Evolutionary conservation across 2,329 filamentous ascomycete genomes (phyloP), one percentile per base, ranked within the genome.

Genomic region (Epichloe uncinata): DNA sequence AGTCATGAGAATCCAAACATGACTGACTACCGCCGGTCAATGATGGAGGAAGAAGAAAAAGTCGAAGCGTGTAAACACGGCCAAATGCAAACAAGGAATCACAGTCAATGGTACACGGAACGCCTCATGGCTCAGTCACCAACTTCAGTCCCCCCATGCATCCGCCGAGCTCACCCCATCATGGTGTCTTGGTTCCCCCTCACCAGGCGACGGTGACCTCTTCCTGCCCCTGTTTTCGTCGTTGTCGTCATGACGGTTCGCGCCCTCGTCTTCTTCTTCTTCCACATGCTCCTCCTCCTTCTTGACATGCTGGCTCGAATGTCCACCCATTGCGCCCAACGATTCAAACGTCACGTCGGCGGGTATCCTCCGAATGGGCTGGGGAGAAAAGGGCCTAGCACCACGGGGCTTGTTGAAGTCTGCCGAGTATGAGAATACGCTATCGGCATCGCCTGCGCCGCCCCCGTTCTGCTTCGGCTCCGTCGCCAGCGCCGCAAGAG

Each of bases 321-420:
- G 46, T 1, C 50, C 56, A 2, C 50, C 53, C 26, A 59, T 54
- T 2, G 60, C 65, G 6, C 61, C 61, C 8, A 70, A 50, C 3
- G 66, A 69, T 43, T 70, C 68, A 48, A 61, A 64, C 33, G 68
- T 67, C 35, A 71, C 68, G 36, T 69, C 69, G 22, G 67, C 69
- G 16, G 67, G 66, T 11, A 64, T 57, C 1, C 68, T 61, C 9
- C 69, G 62, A 42, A 71, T 70, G 22, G 67, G 78, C 57, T 78
- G 75, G 2, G 80, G 80, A 15, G 77, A 80, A 56, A 83, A 83
- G 0, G 79, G 79, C 34, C 79, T 62, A 18, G 75, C 72, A 15
- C 73, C 74, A 15, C 78, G 66, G 13, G 74, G 69, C 46, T 72
- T 69, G 61, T 76, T 78, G 55, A 76, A 69, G 44, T 78, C 75